Evolutionary conservation across 352 stramenopile genomes (phyloP), one percentile per base, ranked within the genome.

Genomic region (Phytophthora aleatoria): DNA sequence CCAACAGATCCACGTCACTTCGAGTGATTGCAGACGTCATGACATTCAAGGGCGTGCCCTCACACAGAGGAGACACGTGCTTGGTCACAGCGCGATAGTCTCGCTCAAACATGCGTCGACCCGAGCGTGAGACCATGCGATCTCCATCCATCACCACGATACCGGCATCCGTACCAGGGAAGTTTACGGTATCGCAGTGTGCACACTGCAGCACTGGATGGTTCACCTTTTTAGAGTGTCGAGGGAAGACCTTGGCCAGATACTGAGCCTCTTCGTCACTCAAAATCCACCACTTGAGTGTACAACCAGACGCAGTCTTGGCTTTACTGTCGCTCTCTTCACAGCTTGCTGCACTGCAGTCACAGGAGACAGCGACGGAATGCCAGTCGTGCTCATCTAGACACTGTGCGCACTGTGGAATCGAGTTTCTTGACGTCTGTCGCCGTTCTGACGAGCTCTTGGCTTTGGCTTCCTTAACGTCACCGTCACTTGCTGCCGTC

Each of bases 31-130:
- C 49, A 1, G 76, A 78, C 13, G 61, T 71, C 36, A 90, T 72
- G 20, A 81, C 71, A 36, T 73, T 79, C 39, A 93, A 57, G 3
- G 82, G 85, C 0, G 85, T 93, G 13, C 85, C 82, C 55, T 93
- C 81, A 50, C 85, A 93, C 13, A 91, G 45, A 24, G 82, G 81
- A 2, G 82, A 91, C 13, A 91, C 82, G 47, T 93, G 85, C 61
- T 90, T 89, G 9, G 82, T 93, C 47, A 93, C 85, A 1, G 79
- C 79, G 24, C 85, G 80, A 63, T 93, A 93, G 58, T 93, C 85
- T 36, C 85, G 70, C 60, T 93, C 85, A 45, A 80, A 90, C 85
- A 93, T 91, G 39, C 85, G 82, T 12, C 85, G 80, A 3, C 85
- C 85, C 1, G 75, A 77, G 0, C 81, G 74, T 8, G 85, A 85